phyloP scores from a whole-genome alignment of 306 rosid genomes.

The Vicia villosa region DNA sequence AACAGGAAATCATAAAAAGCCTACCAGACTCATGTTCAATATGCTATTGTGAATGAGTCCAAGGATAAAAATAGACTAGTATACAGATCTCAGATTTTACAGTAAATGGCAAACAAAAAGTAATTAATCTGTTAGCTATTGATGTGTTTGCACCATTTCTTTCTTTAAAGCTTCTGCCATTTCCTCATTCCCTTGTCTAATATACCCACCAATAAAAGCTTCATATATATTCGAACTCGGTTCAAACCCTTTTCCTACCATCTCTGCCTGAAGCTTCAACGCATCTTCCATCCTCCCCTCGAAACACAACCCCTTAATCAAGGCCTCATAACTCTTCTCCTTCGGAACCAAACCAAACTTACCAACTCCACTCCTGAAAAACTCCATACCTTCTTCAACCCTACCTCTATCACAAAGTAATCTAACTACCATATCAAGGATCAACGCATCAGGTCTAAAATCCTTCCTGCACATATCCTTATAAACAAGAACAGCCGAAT shows the following conservation, averaged over 20 bases:
- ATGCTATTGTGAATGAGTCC: not conserved
- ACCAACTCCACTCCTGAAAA: constrained; percentile 48
- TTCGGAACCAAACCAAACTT: constrained; percentile 48
- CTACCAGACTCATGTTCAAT: not conserved
- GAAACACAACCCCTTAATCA: constrained; percentile 62
- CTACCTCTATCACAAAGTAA: constrained; percentile 52
- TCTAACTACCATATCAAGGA: constrained; percentile 48
- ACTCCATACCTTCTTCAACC: constrained; percentile 54
- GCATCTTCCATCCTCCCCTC: constrained; percentile 71
- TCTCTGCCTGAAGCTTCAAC: constrained; percentile 75
- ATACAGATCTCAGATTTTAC: constrained; percentile 3
- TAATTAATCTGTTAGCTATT: constrained; percentile 30
- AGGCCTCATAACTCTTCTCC: constrained; percentile 56
- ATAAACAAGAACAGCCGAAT: constrained; percentile 63
- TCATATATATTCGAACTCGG: constrained; percentile 54
- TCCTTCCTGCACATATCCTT: constrained; percentile 67
- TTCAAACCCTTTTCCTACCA: constrained; percentile 75
- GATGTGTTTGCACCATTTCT: constrained; percentile 59
- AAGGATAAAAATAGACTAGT: not conserved
- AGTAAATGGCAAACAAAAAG: constrained; percentile 9
- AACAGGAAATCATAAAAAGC: not conserved
- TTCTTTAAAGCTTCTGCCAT: constrained; percentile 60
- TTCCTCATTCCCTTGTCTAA: constrained; percentile 60
- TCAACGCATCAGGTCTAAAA: constrained; percentile 54
- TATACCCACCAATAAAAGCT: constrained; percentile 63